A percentile compares a stretch with the other conserved stretches of the same genome.
These are phyloP conservation scores for Citrullus amarus DNA, from an alignment of 306 rosid genomes.

Conservation along the genomic window DNA sequence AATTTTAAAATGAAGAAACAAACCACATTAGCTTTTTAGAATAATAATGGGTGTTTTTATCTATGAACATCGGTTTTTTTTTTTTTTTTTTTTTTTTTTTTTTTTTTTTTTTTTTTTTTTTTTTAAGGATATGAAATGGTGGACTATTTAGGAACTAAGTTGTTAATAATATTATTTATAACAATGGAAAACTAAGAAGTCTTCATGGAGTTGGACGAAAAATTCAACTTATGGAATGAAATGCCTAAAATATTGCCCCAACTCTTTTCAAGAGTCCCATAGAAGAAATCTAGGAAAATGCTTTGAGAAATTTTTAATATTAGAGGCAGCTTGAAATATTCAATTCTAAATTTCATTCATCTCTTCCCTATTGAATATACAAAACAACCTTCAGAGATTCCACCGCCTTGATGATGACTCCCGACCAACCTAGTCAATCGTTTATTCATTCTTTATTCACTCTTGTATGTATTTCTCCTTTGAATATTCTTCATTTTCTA, in stretches of 20 bases:
- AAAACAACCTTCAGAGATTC: not conserved
- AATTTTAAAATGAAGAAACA: too few species aligned
- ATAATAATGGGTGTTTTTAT: too few species aligned
- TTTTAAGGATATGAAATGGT: too few species aligned
- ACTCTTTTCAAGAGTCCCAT: not conserved
- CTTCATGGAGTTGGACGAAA: not conserved
- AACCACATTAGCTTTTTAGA: too few species aligned
- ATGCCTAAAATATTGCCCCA: not conserved
- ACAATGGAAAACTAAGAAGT: too few species aligned
- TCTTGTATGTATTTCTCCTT: not conserved
- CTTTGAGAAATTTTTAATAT: not conserved
- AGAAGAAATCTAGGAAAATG: not conserved
- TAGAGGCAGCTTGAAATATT: not conserved
- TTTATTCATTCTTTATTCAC: not conserved
- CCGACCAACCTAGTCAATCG: not conserved
- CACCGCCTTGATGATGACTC: not conserved
- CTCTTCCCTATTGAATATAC: not conserved
- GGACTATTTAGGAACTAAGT: too few species aligned
- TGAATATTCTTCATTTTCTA: not conserved
- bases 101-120: too few species aligned
- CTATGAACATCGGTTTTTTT: too few species aligned
- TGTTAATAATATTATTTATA: too few species aligned
- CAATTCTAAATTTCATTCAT: not conserved
- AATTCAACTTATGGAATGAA: not conserved
- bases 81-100: too few species aligned